Evolutionary conservation across 139 green algal species (phyloP), one percentile per base, ranked within the genome.

Genomic region (Tetradesmus obliquus): DNA sequence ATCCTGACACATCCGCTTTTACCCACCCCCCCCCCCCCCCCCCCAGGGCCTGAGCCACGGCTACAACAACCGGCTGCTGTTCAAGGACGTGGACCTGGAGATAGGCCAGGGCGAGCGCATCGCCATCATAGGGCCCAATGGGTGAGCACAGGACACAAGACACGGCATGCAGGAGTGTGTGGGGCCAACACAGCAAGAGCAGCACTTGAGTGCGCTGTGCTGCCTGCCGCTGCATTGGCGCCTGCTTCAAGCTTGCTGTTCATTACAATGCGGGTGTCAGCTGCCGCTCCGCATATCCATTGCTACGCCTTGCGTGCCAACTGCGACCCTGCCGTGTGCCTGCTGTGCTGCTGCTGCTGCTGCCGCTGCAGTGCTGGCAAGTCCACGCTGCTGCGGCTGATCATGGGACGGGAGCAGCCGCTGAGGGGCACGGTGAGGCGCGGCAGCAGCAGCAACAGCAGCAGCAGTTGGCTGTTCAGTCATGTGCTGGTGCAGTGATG

Each of bases 91-190:
- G 10, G 95, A 95, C 66, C 93, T 99, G 84, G 93, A 96, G 92
- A 97, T 99, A 51, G 94, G 98, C 88, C 96, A 97, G 60, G 98
- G 98, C 3, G 98, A 99, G 93, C 95, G 98, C 9, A 95, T 99
- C 22, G 98, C 98, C 15, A 97, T 99, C 91, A 98, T 99, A 69
- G 98, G 98, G 51, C 97, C 98, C 90, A 99, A 99, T 89, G 97
- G 97, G 94, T 92, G 66, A 86, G 89, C 54, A 3, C 9, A 3
- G 32, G 32, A 45, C 32, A 45, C 32, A 45, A 45, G 32, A 45
- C 32, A 45, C 32, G 32, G 32, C 32, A 45, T 45, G 32, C 32
- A 45, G 32, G 32, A 45, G 32, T 45, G 32, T 45, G 32, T 45
- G 32, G 32, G 32, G 32, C 32, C 32, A 45, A 45, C 32, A 45